A percentile compares a stretch with the other conserved stretches of the same genome.
Evolutionary conservation across 495 filamentous ascomycete genomes (phyloP).

Genomic region (Pyronema omphalodes): DNA sequence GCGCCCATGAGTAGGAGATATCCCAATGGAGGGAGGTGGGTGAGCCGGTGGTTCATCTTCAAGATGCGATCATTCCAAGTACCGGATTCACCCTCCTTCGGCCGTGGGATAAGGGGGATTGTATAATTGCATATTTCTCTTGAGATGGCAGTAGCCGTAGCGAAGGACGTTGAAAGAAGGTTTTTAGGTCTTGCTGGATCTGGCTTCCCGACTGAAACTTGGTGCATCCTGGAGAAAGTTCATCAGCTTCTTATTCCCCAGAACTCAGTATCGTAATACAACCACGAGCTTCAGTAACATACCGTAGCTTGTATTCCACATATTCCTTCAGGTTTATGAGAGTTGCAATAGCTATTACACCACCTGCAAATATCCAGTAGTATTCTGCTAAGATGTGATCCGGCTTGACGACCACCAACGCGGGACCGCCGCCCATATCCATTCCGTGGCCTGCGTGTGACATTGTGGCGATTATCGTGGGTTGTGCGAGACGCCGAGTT

Average conservation of each 20-base stretch:
- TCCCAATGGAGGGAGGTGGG: conserved; percentile 38
- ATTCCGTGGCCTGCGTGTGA: too few relatives aligned
- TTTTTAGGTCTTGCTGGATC: conserved; percentile 50
- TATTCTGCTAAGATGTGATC: conserved; percentile 30
- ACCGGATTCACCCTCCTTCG: conserved; percentile 6
- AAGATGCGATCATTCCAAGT: neutral
- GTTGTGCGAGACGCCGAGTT: too few relatives aligned
- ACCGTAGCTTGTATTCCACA: conserved; percentile 34
- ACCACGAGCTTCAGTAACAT: conserved; percentile 1
- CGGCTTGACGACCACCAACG: neutral
- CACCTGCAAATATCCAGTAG: conserved; percentile 45
- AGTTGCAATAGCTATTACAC: conserved; percentile 34
- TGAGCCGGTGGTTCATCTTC: conserved; percentile 24
- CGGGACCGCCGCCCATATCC: too few relatives aligned
- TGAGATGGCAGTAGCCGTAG: conserved; percentile 46
- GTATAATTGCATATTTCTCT: conserved; percentile 52
- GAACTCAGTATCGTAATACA: neutral
- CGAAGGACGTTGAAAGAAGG: conserved; percentile 35
- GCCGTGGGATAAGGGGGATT: conserved; percentile 25
- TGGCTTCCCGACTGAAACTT: neutral
- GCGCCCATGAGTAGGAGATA: conserved; percentile 35
- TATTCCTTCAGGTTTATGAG: conserved; percentile 33
- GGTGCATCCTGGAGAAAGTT: neutral
- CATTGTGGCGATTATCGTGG: too few relatives aligned
- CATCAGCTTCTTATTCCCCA: too few relatives aligned